Conservation (phyloP, 2,329 filamentous ascomycete species). For the Plectosphaerella plurivora region DNA sequence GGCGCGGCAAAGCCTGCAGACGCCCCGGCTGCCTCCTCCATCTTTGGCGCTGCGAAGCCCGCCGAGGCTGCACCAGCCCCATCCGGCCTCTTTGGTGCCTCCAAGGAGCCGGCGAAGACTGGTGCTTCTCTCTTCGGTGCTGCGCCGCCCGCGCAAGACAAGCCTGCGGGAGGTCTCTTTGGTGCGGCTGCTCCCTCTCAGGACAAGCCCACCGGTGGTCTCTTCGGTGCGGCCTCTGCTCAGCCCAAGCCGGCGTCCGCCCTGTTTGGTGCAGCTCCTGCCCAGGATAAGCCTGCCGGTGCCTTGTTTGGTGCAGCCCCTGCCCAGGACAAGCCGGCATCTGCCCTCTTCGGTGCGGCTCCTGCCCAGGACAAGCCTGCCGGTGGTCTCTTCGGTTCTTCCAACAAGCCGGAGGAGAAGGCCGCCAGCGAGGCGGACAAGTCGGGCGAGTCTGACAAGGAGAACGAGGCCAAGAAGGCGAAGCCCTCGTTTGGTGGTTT, state of each 20-base stretch:
- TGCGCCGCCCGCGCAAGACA: constrained; percentile 13
- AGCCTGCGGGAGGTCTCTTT: constrained; percentile 8
- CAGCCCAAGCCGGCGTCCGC: background rate
- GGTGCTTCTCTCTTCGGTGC: background rate
- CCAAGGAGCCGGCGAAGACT: background rate
- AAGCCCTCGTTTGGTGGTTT: constrained; percentile 18
- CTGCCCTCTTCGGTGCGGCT: no score
- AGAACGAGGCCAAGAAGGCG: constrained; percentile 32
- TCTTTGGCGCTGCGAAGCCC: constrained; percentile 30
- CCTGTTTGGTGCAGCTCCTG: background rate
- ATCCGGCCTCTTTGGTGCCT: background rate
- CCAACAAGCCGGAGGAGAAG: constrained; percentile 10
- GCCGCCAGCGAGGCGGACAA: constrained; percentile 20
- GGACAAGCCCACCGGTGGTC: background rate
- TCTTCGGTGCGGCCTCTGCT: background rate
- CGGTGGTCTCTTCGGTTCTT: background rate
- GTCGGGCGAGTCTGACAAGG: constrained; percentile 38
- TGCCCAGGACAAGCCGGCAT: background rate
- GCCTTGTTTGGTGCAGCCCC: background rate
- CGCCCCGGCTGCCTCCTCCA: constrained; percentile 19
- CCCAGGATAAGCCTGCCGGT: constrained; percentile 15
- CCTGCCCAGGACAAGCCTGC: background rate
- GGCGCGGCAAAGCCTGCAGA: constrained; percentile 25
- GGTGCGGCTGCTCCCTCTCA: background rate
- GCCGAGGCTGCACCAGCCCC: constrained; percentile 11